Evolutionary conservation across 2,329 filamentous ascomycete species (phyloP), one percentile per base, ranked within the genome.

Genomic region (Cladosporium sp.): DNA sequence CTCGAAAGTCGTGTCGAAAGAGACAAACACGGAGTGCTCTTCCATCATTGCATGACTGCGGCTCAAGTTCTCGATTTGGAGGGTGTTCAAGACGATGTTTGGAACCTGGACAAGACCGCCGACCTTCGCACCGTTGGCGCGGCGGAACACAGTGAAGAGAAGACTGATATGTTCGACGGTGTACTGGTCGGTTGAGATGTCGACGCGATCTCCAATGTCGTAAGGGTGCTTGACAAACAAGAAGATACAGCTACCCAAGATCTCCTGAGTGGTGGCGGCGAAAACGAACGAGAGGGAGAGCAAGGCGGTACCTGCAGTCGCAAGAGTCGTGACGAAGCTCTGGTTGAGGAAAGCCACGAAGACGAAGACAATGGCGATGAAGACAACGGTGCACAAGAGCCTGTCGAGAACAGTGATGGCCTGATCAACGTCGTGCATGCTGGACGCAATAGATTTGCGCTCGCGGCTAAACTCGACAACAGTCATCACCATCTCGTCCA

Each of bases 161-260:
- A 99, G 83, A 2, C 92, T 96, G 67, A 97, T 97, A 72, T 92
- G 90, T 74, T 97, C 92, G 11, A 99, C 94, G 4, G 91, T 81
- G 66, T 96, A 85, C 66, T 86, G 82, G 64, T 87, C 82, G 60
- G 78, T 77, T 15, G 80, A 80, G 63, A 97, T 88, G 67, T 97
- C 92, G 43, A 97, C 90, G 25, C 94, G 88, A 73, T 99, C 94
- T 61, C 93, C 92, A 20, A 97, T 92, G 72, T 99, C 94, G 73
- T 89, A 97, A 0, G 94, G 93, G 73, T 99, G 94, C 80, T 99
- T 99, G 79, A 97, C 91, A 69, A 99, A 99, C 1, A 99, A 79
- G 79, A 99, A 99, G 69, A 99, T 96, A 78, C 93, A 97, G 38
- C 92, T 97, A 69, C 93, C 93, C n/a, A 99, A 84, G 63, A 99